These are phyloP conservation scores for Trichoderma atroviride DNA, from an alignment of 2,329 filamentous ascomycete species.

Conservation along the genomic window DNA sequence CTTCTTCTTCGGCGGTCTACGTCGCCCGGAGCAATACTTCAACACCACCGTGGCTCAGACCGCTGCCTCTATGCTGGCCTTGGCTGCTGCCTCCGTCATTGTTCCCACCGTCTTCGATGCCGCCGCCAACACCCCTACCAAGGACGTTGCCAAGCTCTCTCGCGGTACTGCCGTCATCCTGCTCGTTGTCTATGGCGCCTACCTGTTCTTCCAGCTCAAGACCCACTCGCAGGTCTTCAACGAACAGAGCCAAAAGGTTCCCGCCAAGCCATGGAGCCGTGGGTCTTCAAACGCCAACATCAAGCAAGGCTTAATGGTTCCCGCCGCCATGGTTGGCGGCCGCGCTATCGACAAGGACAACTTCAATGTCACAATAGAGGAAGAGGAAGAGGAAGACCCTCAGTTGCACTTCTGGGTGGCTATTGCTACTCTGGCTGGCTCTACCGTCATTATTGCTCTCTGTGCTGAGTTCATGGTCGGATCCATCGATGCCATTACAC, in stretches of 20 bases:
- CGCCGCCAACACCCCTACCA: constrained; percentile 44
- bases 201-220: constrained; percentile 88
- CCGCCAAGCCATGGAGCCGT: constrained; percentile 53
- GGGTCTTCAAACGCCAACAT: constrained; percentile 39
- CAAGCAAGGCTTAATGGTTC: constrained; percentile 45
- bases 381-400: constrained; percentile 70
- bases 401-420: constrained; percentile 74
- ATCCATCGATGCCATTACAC: constrained; percentile 69
- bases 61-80: constrained; percentile 75
- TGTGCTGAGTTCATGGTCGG: constrained; percentile 80
- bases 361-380: constrained; percentile 45
- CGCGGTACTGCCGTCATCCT: constrained; percentile 79
- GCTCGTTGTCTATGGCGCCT: constrained; percentile 78
- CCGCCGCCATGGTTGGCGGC: constrained; percentile 45
- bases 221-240: constrained; percentile 82
- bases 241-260: constrained; percentile 75
- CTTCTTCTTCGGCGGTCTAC: constrained; percentile 84
- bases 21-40: constrained; percentile 81
- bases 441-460: constrained; percentile 78
- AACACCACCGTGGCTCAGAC: constrained; percentile 92
- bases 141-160: constrained; percentile 64
- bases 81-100: constrained; percentile 80
- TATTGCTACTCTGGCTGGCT: constrained; percentile 67
- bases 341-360: constrained; percentile 40
- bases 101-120: constrained; percentile 85